Percentiles rank a stretch among this genome's conserved stretches.
Evolutionary conservation across 345 rosid species (phyloP).

Genomic region (Schrenkiella parvula): DNA sequence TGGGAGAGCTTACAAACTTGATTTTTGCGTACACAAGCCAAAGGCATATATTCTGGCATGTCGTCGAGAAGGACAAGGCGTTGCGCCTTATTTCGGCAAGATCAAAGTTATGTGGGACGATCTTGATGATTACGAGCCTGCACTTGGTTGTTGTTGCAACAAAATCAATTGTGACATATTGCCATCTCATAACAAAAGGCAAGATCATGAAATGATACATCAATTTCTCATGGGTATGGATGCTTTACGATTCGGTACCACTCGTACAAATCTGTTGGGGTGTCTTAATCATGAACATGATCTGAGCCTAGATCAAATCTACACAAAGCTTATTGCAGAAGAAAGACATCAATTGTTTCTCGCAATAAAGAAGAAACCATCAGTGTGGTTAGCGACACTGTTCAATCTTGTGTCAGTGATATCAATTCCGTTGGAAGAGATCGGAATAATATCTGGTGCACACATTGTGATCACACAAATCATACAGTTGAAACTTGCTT

Average conservation of each 20-base stretch:
- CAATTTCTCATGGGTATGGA: neutral
- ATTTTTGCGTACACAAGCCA: too few species aligned
- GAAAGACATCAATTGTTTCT: neutral
- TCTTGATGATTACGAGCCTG: neutral
- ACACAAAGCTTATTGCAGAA: neutral
- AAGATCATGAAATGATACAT: neutral
- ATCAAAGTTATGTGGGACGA: neutral
- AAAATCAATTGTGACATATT: too few species aligned
- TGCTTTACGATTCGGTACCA: neutral
- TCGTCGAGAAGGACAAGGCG: too few species aligned
- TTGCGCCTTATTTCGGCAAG: neutral
- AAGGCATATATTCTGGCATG: too few species aligned
- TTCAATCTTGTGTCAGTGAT: too few species aligned
- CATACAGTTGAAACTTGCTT: neutral
- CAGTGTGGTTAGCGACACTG: too few species aligned
- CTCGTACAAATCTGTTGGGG: neutral
- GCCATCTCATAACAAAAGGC: neutral
- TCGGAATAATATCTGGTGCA: too few species aligned
- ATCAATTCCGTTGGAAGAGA: too few species aligned
- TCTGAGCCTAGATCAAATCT: neutral
- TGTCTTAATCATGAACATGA: neutral
- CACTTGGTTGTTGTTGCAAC: neutral
- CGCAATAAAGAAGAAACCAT: neutral
- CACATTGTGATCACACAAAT: neutral
- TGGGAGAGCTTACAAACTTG: too few species aligned